A percentile compares a stretch with the other conserved stretches of the same genome.
Conservation (phyloP, 2,329 filamentous ascomycete species). For the Ceratocystis lukuohia region DNA sequence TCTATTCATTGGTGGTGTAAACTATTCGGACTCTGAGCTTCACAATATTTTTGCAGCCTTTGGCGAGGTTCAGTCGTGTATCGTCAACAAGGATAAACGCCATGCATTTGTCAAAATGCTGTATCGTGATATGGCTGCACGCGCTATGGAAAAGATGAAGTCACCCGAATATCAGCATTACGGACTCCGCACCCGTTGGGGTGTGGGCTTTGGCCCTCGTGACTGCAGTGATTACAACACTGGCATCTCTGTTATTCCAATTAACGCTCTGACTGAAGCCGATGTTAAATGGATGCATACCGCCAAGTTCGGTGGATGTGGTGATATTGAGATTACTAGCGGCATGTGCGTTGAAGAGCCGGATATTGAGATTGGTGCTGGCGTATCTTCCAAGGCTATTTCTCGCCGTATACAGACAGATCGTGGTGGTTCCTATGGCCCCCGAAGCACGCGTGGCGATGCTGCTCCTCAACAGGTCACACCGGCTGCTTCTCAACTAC, state of each 20-base stretch:
- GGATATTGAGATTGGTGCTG: slow-evolving; percentile 95
- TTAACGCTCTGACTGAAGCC: slow-evolving; percentile 82
- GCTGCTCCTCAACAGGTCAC: neutral
- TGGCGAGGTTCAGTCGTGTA: slow-evolving; percentile 88
- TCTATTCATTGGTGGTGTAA: slow-evolving; percentile 91
- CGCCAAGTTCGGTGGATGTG: slow-evolving; percentile 85
- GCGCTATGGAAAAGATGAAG: slow-evolving; percentile 79
- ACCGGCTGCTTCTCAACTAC: neutral
- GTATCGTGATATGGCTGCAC: slow-evolving; percentile 69
- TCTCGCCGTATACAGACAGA: slow-evolving; percentile 57
- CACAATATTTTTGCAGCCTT: slow-evolving; percentile 67
- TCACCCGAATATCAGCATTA: slow-evolving; percentile 47
- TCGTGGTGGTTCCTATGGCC: slow-evolving; percentile 50
- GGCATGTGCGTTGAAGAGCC: slow-evolving; percentile 92
- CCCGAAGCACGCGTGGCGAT: slow-evolving; percentile 44
- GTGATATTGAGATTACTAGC: slow-evolving; percentile 63
- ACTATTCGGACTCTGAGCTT: slow-evolving; percentile 70
- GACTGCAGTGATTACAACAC: slow-evolving; percentile 94
- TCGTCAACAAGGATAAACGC: slow-evolving; percentile 94
- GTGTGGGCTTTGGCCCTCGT: slow-evolving; percentile 88
- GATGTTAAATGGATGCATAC: slow-evolving; percentile 96
- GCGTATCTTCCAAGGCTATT: slow-evolving; percentile 85
- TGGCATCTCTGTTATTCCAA: slow-evolving; percentile 85
- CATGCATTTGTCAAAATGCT: slow-evolving; percentile 99
- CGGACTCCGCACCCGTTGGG: slow-evolving; percentile 82